These are phyloP conservation scores for Tetrapisispora fleetii DNA, from an alignment of 805 yeast species.

Conservation along the genomic window DNA sequence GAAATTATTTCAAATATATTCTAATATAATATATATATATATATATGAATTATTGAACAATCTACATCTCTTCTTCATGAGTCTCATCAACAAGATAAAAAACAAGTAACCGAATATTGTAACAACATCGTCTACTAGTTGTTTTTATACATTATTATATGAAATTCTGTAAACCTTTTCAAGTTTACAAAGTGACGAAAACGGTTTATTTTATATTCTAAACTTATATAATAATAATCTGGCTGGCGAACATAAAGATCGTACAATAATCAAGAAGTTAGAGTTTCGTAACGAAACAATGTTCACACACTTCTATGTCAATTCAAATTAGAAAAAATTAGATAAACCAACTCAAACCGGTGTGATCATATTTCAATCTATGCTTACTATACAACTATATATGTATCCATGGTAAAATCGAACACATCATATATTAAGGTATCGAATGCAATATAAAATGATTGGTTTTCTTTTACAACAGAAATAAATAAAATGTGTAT, in stretches of 20 bases:
- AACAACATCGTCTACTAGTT: too few relatives aligned
- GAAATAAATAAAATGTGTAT: background rate
- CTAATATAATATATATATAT: too few relatives aligned
- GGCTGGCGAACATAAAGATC: background rate
- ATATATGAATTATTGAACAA: too few relatives aligned
- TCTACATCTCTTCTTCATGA: too few relatives aligned
- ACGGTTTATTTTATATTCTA: too few relatives aligned
- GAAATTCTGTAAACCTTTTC: too few relatives aligned
- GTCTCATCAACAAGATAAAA: too few relatives aligned
- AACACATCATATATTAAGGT: background rate
- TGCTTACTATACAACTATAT: background rate
- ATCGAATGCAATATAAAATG: constrained; percentile 3
- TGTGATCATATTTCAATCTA: constrained; percentile 2
- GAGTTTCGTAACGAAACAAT: background rate
- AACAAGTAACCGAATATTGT: too few relatives aligned
- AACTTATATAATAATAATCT: too few relatives aligned
- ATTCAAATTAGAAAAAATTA: constrained; percentile 2
- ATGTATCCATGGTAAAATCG: background rate
- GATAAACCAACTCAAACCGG: constrained; percentile 6
- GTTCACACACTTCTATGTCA: constrained; percentile 6
- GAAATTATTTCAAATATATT: too few relatives aligned
- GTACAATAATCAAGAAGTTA: background rate
- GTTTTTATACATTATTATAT: too few relatives aligned
- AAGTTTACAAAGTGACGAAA: too few relatives aligned
- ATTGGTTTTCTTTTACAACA: background rate